Percentiles rank a stretch among this genome's conserved stretches.
Conservation (phyloP, 2,329 filamentous ascomycete species). For the Herpotrichia juniperi region DNA sequence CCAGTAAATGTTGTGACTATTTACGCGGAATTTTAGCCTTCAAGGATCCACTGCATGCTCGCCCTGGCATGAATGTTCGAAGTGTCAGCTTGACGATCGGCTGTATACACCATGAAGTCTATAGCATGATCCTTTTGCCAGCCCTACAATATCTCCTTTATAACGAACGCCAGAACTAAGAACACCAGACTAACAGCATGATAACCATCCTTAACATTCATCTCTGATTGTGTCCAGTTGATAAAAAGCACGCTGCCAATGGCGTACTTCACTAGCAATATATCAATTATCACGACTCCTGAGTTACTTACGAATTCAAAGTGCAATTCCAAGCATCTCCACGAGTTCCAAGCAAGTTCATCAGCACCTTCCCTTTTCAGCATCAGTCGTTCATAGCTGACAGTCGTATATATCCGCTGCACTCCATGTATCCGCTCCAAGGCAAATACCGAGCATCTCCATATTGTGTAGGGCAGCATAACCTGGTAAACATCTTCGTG, state of each 20-base stretch:
- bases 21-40: too few relatives aligned
- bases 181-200: not conserved
- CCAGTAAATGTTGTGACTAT: too few relatives aligned
- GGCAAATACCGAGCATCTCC: not conserved
- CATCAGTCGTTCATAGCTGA: not conserved
- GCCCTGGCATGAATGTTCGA: not conserved
- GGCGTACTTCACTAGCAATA: not conserved
- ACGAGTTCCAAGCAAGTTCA: not conserved
- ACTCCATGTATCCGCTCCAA: not conserved
- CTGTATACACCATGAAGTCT: not conserved
- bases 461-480: not conserved
- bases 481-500: constrained; percentile 1
- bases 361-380: constrained; percentile 15
- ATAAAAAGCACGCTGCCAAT: constrained; percentile 2
- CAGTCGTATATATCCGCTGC: not conserved
- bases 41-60: too few relatives aligned
- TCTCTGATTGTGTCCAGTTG: not conserved
- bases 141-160: not conserved
- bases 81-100: not conserved
- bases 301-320: not conserved
- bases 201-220: not conserved
- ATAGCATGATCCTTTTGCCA: not conserved
- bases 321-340: not conserved
- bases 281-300: constrained; percentile 5
- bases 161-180: not conserved